phyloP scores from a whole-genome alignment of 352 stramenopile genomes.

The Globisporangium irregulare region DNA sequence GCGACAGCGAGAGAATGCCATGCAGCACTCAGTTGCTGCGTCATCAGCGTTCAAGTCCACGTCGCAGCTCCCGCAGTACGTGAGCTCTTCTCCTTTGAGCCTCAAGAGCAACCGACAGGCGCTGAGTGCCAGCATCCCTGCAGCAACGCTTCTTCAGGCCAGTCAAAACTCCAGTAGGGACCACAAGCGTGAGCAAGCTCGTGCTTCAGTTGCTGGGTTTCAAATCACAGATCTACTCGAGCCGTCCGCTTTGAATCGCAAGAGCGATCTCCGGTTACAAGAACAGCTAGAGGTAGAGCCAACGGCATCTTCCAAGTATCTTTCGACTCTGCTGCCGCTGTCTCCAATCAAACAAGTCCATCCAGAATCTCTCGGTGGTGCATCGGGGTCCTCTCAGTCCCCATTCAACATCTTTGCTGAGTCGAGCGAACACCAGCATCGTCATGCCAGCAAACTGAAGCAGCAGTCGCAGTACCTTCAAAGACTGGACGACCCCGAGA shows the following conservation, averaged over 20 bases:
- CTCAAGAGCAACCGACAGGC: background rate
- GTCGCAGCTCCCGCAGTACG: background rate
- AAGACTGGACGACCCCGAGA: slow-evolving; percentile 43
- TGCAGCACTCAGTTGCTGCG: background rate
- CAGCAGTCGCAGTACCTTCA: slow-evolving; percentile 30
- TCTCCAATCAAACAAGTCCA: slow-evolving; percentile 14
- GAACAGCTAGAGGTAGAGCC: too few species aligned
- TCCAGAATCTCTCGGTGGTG: background rate
- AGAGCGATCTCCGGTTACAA: background rate
- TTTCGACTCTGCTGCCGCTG: background rate
- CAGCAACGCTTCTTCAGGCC: slow-evolving; percentile 21
- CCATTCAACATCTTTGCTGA: slow-evolving; percentile 4
- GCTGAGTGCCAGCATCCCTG: slow-evolving; percentile 38
- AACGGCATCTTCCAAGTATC: too few species aligned
- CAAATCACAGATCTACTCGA: slow-evolving; percentile 33
- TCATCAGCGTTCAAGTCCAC: background rate
- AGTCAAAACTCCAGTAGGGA: slow-evolving; percentile 1
- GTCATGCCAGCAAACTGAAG: too few species aligned
- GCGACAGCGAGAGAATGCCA: too few species aligned
- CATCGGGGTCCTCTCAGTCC: background rate
- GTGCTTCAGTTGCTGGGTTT: slow-evolving; percentile 13
- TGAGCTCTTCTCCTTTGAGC: background rate
- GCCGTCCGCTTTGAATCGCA: background rate
- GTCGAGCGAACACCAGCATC: slow-evolving; percentile 10
- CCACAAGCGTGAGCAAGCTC: background rate